Percentiles rank a stretch among this genome's conserved stretches.
Conservation (phyloP, 2,329 filamentous ascomycete genomes). For the Fusarium kyushuense region DNA sequence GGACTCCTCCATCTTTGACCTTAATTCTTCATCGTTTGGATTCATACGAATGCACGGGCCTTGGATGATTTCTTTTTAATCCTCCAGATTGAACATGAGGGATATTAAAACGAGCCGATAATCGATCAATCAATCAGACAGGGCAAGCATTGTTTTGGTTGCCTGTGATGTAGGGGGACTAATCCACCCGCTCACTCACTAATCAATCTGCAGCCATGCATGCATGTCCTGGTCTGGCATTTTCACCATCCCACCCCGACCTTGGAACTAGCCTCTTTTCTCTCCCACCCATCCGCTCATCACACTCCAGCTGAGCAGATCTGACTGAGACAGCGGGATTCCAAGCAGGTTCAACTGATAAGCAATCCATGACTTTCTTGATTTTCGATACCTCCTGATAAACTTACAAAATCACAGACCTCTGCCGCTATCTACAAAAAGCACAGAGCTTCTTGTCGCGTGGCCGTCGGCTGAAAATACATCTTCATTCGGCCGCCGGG, state of each 20-base stretch:
- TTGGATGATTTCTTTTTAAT: slow-evolving; percentile 18
- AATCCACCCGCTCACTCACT: slow-evolving; percentile 30
- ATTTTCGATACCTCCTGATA: not conserved
- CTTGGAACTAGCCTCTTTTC: slow-evolving; percentile 33
- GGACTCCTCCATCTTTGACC: slow-evolving; percentile 34
- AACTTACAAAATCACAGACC: not conserved
- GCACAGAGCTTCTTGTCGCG: not conserved
- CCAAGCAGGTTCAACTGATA: slow-evolving; percentile 26
- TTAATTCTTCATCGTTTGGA: slow-evolving; percentile 28
- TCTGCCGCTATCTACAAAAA: not conserved
- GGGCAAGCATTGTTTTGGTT: not conserved
- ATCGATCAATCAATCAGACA: slow-evolving; percentile 19
- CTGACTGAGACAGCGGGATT: slow-evolving; percentile 23
- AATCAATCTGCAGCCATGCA: slow-evolving; percentile 36
- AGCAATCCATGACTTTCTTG: slow-evolving; percentile 13
- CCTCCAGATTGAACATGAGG: slow-evolving; percentile 24
- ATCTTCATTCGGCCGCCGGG: slow-evolving; percentile 18
- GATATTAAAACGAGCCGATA: slow-evolving; percentile 14
- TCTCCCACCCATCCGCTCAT: slow-evolving; percentile 24
- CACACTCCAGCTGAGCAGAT: slow-evolving; percentile 22
- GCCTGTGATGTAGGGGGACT: not conserved
- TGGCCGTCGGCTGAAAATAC: slow-evolving; percentile 19
- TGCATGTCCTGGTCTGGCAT: slow-evolving; percentile 25
- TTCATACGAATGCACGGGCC: slow-evolving; percentile 28
- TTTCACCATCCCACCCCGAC: slow-evolving; percentile 36